phyloP scores from a whole-genome alignment of 2,329 filamentous ascomycete genomes.

The Uncinocarpus reesii region DNA sequence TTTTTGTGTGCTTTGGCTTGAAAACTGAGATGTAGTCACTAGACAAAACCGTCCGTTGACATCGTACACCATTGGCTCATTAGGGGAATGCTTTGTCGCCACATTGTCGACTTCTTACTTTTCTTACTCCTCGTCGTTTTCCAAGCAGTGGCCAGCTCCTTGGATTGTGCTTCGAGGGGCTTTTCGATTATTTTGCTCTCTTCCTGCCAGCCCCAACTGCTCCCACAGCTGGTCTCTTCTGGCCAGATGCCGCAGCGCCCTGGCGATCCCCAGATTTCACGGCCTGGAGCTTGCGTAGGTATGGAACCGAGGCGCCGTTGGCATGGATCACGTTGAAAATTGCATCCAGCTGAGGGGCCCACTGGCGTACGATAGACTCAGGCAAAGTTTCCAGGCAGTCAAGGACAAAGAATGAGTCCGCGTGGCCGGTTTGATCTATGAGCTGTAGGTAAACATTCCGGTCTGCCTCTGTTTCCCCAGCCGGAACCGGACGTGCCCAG shows the following conservation, averaged over 20 bases:
- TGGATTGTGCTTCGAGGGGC: neutral
- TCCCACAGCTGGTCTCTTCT: conserved; percentile 28
- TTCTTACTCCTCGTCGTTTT: neutral
- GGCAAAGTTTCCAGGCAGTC: conserved; percentile 31
- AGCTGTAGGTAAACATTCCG: conserved; percentile 36
- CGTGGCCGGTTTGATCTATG: conserved; percentile 21
- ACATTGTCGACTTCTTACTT: neutral
- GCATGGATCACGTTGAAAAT: conserved; percentile 37
- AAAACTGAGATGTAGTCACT: too few relatives aligned
- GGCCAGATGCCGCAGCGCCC: conserved; percentile 17
- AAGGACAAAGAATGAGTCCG: conserved; percentile 28
- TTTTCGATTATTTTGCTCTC: conserved; percentile 25
- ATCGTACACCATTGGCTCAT: too few relatives aligned
- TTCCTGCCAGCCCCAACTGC: conserved; percentile 23
- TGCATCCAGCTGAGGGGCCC: conserved; percentile 23
- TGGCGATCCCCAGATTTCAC: conserved; percentile 22
- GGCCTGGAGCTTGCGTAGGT: conserved; percentile 26
- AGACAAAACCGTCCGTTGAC: too few relatives aligned
- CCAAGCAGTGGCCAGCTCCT: neutral
- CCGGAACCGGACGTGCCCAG: conserved; percentile 27
- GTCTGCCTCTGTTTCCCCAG: conserved; percentile 33
- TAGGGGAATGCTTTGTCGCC: neutral
- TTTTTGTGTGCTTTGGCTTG: too few relatives aligned
- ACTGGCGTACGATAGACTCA: conserved; percentile 24
- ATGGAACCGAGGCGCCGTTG: conserved; percentile 31